These are phyloP conservation scores for Termitomyces sp. DNA, from an alignment of 768 basidiomycete species.

Conservation along the genomic window DNA sequence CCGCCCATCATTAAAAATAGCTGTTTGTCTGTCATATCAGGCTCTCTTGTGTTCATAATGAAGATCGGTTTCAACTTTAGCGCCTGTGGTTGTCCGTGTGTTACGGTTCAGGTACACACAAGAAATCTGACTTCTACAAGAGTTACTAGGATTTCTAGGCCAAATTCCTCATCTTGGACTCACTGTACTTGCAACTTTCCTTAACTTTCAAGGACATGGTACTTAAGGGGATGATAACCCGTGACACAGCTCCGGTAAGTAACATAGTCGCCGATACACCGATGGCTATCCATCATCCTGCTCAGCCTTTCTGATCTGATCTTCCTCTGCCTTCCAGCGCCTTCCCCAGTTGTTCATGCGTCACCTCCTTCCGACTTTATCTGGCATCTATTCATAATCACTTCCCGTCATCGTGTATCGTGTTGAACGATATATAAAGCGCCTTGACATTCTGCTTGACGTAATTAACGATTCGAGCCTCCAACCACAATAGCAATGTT, in stretches of 20 bases:
- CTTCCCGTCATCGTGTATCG: background rate
- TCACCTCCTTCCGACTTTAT: background rate
- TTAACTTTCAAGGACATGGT: too few relatives aligned
- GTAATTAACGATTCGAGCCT: background rate
- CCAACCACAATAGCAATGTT: background rate
- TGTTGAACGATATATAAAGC: background rate
- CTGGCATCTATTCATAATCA: background rate
- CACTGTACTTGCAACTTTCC: too few relatives aligned
- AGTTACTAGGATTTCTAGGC: background rate
- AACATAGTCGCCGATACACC: background rate
- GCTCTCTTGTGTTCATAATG: too few relatives aligned
- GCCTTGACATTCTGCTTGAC: too few relatives aligned
- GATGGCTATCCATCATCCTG: background rate
- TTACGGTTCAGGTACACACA: background rate
- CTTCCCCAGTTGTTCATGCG: too few relatives aligned
- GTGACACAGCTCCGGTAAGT: background rate
- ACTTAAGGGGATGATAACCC: background rate
- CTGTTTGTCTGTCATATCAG: background rate
- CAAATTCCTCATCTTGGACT: background rate
- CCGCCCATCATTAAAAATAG: background rate
- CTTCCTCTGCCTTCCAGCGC: background rate
- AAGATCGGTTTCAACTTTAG: background rate
- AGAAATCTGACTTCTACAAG: background rate
- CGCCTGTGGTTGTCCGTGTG: background rate
- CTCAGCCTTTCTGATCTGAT: background rate